These are phyloP conservation scores for Cordyceps javanica DNA, from an alignment of 2,329 filamentous ascomycete genomes.

Conservation along the genomic window DNA sequence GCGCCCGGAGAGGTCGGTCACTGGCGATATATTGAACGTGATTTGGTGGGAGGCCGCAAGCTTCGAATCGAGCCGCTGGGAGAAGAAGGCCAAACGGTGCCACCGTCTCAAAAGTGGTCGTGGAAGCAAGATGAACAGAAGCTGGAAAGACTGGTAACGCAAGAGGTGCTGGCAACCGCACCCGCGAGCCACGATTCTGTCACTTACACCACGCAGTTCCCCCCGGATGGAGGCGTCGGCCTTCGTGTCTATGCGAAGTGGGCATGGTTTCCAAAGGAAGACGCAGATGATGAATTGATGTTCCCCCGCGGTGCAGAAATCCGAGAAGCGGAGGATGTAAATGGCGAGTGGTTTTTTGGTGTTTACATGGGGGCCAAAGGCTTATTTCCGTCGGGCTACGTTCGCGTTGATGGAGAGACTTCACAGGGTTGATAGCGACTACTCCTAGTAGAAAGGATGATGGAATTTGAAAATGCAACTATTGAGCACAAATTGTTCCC, in stretches of 20 bases:
- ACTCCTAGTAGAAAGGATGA: neutral
- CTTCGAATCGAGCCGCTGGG: slow-evolving; percentile 54
- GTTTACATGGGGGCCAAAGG: slow-evolving; percentile 76
- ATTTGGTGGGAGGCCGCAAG: slow-evolving; percentile 71
- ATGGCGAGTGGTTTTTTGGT: slow-evolving; percentile 86
- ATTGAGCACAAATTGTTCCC: too few relatives aligned
- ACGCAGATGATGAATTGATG: slow-evolving; percentile 65
- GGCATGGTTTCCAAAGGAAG: slow-evolving; percentile 67
- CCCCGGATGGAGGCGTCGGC: slow-evolving; percentile 70
- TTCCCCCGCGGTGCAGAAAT: slow-evolving; percentile 84
- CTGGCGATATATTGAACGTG: slow-evolving; percentile 59
- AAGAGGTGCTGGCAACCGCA: slow-evolving; percentile 42
- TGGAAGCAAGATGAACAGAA: slow-evolving; percentile 40
- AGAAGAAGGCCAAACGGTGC: slow-evolving; percentile 24
- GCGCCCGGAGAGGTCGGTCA: slow-evolving; percentile 62
- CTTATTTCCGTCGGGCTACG: slow-evolving; percentile 75
- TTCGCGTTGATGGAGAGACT: slow-evolving; percentile 39
- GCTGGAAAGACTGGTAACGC: slow-evolving; percentile 42
- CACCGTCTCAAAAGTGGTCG: slow-evolving; percentile 42
- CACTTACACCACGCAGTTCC: slow-evolving; percentile 42
- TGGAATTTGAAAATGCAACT: too few relatives aligned
- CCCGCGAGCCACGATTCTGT: slow-evolving; percentile 26
- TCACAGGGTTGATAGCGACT: neutral
- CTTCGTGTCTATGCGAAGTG: slow-evolving; percentile 59
- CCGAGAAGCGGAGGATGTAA: slow-evolving; percentile 76